phyloP scores from a whole-genome alignment of 2,329 filamentous ascomycete genomes.

The Lasiodiplodia theobromae region DNA sequence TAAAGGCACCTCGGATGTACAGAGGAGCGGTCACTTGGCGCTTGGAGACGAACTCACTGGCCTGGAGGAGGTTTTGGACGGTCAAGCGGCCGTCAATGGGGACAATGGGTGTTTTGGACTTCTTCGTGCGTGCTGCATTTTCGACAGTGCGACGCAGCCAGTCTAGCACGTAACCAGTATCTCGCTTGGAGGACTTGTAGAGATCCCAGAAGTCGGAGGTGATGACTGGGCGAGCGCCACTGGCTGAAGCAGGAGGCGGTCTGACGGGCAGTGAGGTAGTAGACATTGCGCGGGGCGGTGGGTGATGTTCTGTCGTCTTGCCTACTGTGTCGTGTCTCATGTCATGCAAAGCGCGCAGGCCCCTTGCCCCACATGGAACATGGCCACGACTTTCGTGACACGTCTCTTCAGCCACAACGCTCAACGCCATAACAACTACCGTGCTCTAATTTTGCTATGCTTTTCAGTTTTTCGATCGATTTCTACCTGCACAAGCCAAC shows the following conservation, averaged over 20 bases:
- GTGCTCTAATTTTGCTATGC: not conserved
- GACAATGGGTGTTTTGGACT: not conserved
- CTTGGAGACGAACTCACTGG: conserved; percentile 18
- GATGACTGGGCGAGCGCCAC: not conserved
- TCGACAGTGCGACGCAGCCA: conserved; percentile 13
- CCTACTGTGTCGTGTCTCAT: not conserved
- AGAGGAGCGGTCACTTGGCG: conserved; percentile 10
- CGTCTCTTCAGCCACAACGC: not conserved
- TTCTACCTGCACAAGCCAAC: not conserved
- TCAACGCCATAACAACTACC: not conserved
- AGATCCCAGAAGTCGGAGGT: conserved; percentile 10
- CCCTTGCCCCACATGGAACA: not conserved
- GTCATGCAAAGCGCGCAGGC: not conserved
- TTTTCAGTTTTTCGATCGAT: not conserved
- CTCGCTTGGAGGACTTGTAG: conserved; percentile 21
- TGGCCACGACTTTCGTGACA: not conserved
- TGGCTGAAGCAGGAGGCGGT: not conserved
- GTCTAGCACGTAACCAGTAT: conserved; percentile 11
- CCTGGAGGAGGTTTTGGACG: conserved; percentile 1
- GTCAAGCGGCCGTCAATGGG: conserved; percentile 9
- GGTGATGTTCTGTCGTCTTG: not conserved
- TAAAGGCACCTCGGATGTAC: conserved; percentile 16
- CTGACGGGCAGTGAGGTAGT: not conserved
- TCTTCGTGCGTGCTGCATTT: not conserved
- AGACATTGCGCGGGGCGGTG: not conserved